Conservation (phyloP, 257 asterid species). For the Nicotiana knightiana region DNA sequence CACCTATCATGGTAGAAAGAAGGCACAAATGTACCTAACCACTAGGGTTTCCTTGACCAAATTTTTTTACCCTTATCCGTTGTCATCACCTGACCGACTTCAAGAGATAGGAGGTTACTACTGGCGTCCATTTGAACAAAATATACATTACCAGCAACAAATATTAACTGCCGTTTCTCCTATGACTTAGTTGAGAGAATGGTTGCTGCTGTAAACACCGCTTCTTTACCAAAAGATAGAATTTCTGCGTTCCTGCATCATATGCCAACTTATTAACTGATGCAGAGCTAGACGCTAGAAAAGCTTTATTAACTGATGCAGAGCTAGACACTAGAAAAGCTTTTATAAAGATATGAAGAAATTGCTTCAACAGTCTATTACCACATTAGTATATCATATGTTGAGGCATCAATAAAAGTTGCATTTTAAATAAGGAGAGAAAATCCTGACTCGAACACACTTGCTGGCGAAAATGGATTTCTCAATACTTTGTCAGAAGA, state of each 20-base stretch:
- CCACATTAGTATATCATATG: neutral
- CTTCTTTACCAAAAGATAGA: conserved; percentile 43
- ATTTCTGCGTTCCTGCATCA: conserved; percentile 49
- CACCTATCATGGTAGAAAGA: neutral
- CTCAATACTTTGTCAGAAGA: neutral
- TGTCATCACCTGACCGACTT: neutral
- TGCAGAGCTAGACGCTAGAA: neutral
- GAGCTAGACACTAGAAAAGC: neutral
- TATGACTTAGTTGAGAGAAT: conserved; percentile 43
- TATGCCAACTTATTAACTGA: neutral
- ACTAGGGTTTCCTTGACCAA: neutral
- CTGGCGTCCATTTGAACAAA: neutral
- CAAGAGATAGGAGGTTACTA: neutral
- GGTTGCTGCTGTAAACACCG: conserved; percentile 63
- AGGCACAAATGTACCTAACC: neutral
- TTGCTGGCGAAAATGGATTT: neutral
- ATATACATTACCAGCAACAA: neutral
- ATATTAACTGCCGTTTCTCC: neutral
- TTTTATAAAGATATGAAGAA: neutral
- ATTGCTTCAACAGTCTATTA: neutral
- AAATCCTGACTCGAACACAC: neutral
- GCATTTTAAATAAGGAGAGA: neutral
- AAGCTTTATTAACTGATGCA: neutral
- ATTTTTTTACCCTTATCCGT: neutral
- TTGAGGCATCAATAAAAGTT: neutral